phyloP scores from a whole-genome alignment of 345 rosid species.

The Acer negundo region DNA sequence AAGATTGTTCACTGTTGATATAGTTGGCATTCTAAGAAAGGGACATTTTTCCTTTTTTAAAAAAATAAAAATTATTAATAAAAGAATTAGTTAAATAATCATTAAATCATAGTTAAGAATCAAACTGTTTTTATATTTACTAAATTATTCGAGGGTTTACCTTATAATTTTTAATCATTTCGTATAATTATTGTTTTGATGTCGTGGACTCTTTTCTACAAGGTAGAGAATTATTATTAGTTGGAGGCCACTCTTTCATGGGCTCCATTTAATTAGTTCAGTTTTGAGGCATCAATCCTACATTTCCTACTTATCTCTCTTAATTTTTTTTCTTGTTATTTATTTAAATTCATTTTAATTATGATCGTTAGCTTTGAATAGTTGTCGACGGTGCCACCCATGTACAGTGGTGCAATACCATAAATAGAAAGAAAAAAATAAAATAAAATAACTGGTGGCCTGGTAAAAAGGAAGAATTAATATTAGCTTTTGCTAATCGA shows the following conservation, averaged over 20 bases:
- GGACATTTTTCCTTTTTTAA: constrained; percentile 27
- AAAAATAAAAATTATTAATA: not conserved
- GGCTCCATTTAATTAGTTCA: constrained; percentile 25
- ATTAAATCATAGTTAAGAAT: not conserved
- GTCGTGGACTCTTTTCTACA: constrained; percentile 12
- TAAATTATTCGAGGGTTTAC: constrained; percentile 14
- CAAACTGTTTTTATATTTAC: not conserved
- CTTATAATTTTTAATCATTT: not conserved
- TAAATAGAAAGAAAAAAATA: not conserved
- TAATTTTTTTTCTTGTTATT: not conserved
- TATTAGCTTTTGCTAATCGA: not conserved
- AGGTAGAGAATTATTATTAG: constrained; percentile 12
- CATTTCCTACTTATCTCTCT: not conserved
- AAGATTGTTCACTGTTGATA: constrained; percentile 17
- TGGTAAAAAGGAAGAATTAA: not conserved
- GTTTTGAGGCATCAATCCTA: not conserved
- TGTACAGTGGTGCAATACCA: constrained; percentile 13
- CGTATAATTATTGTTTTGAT: constrained; percentile 6
- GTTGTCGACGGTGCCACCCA: constrained; percentile 10
- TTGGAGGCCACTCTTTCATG: constrained; percentile 27
- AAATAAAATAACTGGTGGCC: not conserved
- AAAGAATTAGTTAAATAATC: not conserved
- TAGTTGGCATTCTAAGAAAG: constrained; percentile 37
- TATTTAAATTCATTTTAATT: not conserved
- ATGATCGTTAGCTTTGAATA: not conserved